A percentile compares a stretch with the other conserved stretches of the same genome.
phyloP scores from a whole-genome alignment of 306 rosid species.

The Sicyos baderoa region DNA sequence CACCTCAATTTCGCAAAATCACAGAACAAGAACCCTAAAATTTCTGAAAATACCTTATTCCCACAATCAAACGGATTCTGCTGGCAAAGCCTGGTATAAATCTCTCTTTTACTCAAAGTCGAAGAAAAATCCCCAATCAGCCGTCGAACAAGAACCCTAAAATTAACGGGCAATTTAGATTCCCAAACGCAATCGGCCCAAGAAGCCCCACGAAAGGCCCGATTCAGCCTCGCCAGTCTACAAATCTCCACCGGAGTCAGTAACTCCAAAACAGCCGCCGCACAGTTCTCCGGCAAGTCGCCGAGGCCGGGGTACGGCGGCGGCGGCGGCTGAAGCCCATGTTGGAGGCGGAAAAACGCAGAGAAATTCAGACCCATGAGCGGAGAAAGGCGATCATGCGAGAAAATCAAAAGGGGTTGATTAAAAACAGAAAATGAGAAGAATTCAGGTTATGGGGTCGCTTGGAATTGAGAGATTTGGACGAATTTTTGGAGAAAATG shows the following conservation, averaged over 20 bases:
- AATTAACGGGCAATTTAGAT: conserved; percentile 71
- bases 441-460: not conserved
- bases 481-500: not conserved
- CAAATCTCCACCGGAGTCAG: conserved; percentile 80
- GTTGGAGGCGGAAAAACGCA: conserved; percentile 19
- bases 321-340: conserved; percentile 13
- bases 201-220: conserved; percentile 76
- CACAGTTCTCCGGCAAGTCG: conserved; percentile 79
- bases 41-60: conserved; percentile 46
- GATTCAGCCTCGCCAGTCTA: conserved; percentile 51
- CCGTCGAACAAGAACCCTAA: conserved; percentile 26
- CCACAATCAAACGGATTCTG: conserved; percentile 45
- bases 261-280: conserved; percentile 45
- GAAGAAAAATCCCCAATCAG: conserved; percentile 36
- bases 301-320: conserved; percentile 40
- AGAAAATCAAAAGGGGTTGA: not conserved
- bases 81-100: conserved; percentile 51
- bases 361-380: conserved; percentile 43
- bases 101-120: conserved; percentile 48
- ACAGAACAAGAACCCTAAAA: not conserved
- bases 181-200: conserved; percentile 91
- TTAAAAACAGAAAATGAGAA: not conserved
- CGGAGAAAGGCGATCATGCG: not conserved
- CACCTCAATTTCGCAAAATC: not conserved
- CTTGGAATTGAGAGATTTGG: not conserved